phyloP scores from a whole-genome alignment of 116 monocot genomes.

The Trichopus zeylanicus region DNA sequence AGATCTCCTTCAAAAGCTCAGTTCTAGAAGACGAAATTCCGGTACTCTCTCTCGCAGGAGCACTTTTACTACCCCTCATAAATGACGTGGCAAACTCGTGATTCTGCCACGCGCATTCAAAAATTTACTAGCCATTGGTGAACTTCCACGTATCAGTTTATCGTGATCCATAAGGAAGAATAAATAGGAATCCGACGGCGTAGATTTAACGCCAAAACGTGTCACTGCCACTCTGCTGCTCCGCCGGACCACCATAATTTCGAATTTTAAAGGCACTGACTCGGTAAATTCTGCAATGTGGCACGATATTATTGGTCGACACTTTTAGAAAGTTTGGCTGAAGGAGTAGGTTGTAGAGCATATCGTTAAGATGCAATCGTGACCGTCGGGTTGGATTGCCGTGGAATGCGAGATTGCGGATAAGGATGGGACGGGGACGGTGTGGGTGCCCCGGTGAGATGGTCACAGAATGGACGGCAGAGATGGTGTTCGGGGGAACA shows the following conservation, averaged over 20 bases:
- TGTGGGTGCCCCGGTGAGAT: neutral
- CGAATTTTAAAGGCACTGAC: neutral
- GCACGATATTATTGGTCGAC: neutral
- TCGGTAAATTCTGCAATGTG: neutral
- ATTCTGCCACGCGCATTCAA: too few relatives aligned
- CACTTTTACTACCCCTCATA: too few relatives aligned
- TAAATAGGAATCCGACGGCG: neutral
- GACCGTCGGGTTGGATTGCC: neutral
- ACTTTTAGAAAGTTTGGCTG: neutral
- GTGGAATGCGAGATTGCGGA: conserved; percentile 1
- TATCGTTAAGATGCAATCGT: neutral
- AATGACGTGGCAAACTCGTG: too few relatives aligned
- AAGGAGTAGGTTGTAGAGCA: neutral
- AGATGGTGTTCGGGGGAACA: neutral
- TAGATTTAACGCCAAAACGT: neutral
- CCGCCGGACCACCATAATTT: neutral
- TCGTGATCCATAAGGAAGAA: too few relatives aligned
- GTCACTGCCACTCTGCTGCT: neutral
- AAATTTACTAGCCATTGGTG: too few relatives aligned
- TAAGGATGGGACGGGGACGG: neutral
- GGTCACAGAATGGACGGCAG: neutral
- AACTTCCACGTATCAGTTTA: too few relatives aligned
- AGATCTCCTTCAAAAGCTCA: neutral
- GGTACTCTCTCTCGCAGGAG: neutral
- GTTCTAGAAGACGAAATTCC: neutral